Evolutionary conservation across 2,329 filamentous ascomycete genomes (phyloP).

Genomic region (Chaetomium sp.): DNA sequence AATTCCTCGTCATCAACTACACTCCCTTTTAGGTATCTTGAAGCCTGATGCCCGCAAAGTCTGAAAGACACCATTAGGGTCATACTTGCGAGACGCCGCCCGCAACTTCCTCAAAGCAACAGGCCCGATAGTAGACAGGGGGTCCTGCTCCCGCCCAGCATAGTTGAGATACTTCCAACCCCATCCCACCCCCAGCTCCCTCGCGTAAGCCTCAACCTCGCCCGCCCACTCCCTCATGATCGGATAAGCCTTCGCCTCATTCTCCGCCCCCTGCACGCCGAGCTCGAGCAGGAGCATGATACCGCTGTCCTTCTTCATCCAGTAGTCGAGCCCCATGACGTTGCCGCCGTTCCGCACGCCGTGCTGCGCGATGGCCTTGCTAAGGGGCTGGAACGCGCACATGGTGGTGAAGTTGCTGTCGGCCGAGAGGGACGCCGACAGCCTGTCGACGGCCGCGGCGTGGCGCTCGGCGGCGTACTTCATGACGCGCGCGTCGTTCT

Average conservation of each 20-base stretch:
- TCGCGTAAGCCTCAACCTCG: background rate
- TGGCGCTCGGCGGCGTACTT: background rate
- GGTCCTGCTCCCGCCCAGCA: background rate
- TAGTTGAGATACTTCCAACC: background rate
- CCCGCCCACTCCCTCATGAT: background rate
- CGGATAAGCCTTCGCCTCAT: background rate
- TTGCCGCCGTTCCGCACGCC: background rate
- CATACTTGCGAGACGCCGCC: background rate
- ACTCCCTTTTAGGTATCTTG: background rate
- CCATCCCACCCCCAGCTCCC: background rate
- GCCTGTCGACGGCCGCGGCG: background rate
- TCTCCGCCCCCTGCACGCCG: background rate
- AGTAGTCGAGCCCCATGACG: conserved; percentile 1
- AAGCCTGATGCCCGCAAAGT: background rate
- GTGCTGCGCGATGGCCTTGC: background rate
- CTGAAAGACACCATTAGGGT: background rate
- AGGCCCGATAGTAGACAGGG: background rate
- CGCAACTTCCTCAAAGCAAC: background rate
- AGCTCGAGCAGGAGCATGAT: background rate
- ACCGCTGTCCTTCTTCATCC: background rate
- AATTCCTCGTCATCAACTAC: background rate
- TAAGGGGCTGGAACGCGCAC: background rate
- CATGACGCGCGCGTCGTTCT: background rate
- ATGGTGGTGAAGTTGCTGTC: background rate
- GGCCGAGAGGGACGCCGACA: background rate